Conservation (phyloP, 495 filamentous ascomycete genomes). For the Lophium mytilinum region DNA sequence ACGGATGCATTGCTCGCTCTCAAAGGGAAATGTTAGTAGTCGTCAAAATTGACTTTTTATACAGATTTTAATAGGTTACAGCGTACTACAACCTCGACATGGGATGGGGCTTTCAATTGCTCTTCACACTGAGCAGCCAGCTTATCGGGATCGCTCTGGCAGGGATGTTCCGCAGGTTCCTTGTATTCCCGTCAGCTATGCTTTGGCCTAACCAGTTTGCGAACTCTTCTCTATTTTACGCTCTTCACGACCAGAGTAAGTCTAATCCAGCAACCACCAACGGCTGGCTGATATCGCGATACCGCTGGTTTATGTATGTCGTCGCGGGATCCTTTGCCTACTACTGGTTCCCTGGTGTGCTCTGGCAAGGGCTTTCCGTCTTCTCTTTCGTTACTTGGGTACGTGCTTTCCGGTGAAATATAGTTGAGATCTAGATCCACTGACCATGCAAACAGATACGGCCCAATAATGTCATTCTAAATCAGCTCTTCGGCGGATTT, state of each 20-base stretch:
- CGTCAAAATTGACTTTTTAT: no score
- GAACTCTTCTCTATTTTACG: conserved; percentile 57
- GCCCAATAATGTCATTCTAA: conserved; percentile 41
- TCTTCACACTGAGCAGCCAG: conserved; percentile 63
- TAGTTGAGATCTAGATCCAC: neutral
- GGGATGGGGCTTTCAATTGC: conserved; percentile 57
- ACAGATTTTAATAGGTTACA: no score
- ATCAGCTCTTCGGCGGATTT: conserved; percentile 54
- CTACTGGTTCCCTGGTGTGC: conserved; percentile 45
- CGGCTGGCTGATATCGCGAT: conserved; percentile 59
- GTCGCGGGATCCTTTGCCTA: conserved; percentile 51
- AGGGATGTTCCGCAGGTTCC: conserved; percentile 56
- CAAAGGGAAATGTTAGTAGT: conserved; percentile 1
- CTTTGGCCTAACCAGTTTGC: conserved; percentile 66
- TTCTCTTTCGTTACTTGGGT: conserved; percentile 21
- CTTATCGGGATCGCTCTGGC: conserved; percentile 67
- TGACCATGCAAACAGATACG: conserved; percentile 34
- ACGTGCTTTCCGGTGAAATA: neutral
- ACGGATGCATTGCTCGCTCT: conserved; percentile 11
- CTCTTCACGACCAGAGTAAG: conserved; percentile 57
- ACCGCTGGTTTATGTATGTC: conserved; percentile 56
- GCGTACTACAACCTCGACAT: conserved; percentile 54
- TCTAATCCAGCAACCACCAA: conserved; percentile 50
- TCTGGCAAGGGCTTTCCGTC: conserved; percentile 19
- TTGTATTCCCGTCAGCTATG: conserved; percentile 65